Conservation (phyloP, 192 early-diverging fungal species). For the Linderina pennispora region DNA sequence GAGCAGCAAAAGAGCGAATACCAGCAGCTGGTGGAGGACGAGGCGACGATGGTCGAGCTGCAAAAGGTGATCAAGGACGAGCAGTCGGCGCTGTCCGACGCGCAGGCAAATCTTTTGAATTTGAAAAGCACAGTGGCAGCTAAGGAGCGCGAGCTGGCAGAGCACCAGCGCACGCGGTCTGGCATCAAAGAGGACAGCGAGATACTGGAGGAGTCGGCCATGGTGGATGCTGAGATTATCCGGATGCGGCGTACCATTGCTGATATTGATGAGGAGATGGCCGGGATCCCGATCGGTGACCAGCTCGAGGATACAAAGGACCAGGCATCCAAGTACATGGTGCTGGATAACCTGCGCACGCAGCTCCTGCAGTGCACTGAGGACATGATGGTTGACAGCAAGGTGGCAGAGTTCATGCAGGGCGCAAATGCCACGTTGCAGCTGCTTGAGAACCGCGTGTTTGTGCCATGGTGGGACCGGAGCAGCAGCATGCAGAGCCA, state of each 20-base stretch:
- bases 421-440: conserved; percentile 12
- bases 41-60: conserved; percentile 17
- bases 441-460: conserved; percentile 37
- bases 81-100: conserved; percentile 18
- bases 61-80: conserved; percentile 21
- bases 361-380: conserved; percentile 10
- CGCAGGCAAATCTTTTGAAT: conserved; percentile 38
- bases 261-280: conserved; percentile 33
- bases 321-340: conserved; percentile 21
- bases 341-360: conserved; percentile 27
- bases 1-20: conserved; percentile 32
- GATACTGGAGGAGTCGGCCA: conserved; percentile 26
- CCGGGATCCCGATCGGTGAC: conserved; percentile 18
- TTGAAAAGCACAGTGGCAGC: conserved; percentile 26
- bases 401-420: conserved; percentile 6
- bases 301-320: conserved; percentile 28
- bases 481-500: conserved; percentile 19
- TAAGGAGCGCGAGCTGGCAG: conserved; percentile 45
- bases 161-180: conserved; percentile 19
- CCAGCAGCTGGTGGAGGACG: conserved; percentile 26
- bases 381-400: conserved; percentile 3
- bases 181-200: conserved; percentile 8
- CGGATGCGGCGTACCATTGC: conserved; percentile 21
- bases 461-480: conserved; percentile 44
- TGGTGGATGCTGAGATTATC: conserved; percentile 39